Evolutionary conservation across 768 basidiomycete species (phyloP), one percentile per base, ranked within the genome.

Genomic region (Tylopilus sp.): DNA sequence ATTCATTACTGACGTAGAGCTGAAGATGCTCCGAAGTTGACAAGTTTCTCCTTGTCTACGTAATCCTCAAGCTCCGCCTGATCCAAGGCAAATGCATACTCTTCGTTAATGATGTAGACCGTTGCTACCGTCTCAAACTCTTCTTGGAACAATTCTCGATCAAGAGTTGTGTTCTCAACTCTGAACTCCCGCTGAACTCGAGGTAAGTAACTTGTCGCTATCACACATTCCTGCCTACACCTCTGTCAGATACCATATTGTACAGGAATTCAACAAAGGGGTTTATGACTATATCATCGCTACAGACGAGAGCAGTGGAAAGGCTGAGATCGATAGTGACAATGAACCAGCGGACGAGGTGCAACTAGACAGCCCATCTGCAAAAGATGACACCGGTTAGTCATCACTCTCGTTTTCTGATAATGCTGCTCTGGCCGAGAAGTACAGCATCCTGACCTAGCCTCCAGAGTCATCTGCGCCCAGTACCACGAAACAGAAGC

Each of bases 221-320:
- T 18, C 3, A 12, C 6, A 7, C n/a, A 20, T 45, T 20, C 20
- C 38, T 0, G 23, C 57, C 62, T 25, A 63, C 42, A 41, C 13
- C 23, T 7, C 4, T 1, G 20, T 33, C 13, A 93, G 92, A 69
- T 97, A 94, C 63, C 97, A 99, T 63, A 87, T 88, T 2, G 97
- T 99, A 1, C 95, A 99, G 61, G 97, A 98, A 69, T 99, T 99
- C 65, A 99, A 99, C 70, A 90, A 91, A 60, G 97, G 97, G 2
- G 91, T 97, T 8, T 98, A 98, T 61, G 94, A 99, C 66, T 98
- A 98, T 67, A 93, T 98, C 56, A 97, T 99, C 48, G 97, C 97
- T 1, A 95, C 95, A 10, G 95, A 98, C 64, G 97, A 98, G 70
- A 83, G 82, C 51, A 81, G 82, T 1, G 73, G 75, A 4, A 74